Percentiles rank a stretch among this genome's conserved stretches.
Conservation (phyloP, 2,329 filamentous ascomycete genomes). For the Pyrenochaeta sp. region DNA sequence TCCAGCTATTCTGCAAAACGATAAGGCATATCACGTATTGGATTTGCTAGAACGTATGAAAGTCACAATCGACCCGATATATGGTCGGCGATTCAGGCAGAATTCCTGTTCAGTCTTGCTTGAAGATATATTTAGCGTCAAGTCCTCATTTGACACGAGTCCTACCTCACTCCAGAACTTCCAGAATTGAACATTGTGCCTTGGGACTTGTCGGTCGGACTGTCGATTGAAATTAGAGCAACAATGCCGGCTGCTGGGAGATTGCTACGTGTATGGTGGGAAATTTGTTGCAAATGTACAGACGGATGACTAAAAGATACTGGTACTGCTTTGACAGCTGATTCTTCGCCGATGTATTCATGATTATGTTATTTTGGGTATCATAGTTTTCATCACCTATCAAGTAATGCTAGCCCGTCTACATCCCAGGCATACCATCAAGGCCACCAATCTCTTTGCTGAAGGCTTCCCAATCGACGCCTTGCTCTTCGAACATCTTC, state of each 20-base stretch:
- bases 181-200: no score
- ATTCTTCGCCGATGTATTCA: neutral
- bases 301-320: neutral
- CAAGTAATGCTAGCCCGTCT: neutral
- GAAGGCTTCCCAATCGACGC: slow-evolving; percentile 83
- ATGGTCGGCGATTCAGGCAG: no score
- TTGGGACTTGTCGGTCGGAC: no score
- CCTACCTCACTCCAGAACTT: no score
- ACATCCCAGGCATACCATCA: slow-evolving; percentile 61
- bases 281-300: neutral
- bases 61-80: no score
- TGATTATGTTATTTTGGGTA: neutral
- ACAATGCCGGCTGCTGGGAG: neutral
- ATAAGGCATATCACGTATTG: no score
- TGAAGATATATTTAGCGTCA: no score
- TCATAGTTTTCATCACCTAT: neutral
- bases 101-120: no score
- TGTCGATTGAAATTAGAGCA: neutral
- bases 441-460: slow-evolving; percentile 75
- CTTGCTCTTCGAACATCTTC: slow-evolving; percentile 75
- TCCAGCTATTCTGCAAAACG: no score
- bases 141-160: no score
- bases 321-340: neutral
- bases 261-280: neutral
- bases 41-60: no score